Evolutionary conservation across 2,329 filamentous ascomycete species (phyloP).

Genomic region (Myriangium duriaei): DNA sequence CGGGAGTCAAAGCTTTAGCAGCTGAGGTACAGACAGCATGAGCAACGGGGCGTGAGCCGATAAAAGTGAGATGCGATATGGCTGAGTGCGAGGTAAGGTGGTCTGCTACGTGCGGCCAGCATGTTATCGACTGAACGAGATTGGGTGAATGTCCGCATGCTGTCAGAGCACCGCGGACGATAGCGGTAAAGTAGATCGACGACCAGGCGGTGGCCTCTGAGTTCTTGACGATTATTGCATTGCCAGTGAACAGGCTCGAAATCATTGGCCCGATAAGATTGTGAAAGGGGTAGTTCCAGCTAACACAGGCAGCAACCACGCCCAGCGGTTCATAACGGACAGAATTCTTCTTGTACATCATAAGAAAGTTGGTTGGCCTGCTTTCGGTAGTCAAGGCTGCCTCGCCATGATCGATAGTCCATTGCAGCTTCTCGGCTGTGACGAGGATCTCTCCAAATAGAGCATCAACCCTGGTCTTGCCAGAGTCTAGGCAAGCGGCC

Average conservation of each 20-base stretch:
- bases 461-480: conserved; percentile 92
- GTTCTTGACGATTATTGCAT: conserved; percentile 83
- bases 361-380: conserved; percentile 78
- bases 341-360: conserved; percentile 89
- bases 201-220: conserved; percentile 96
- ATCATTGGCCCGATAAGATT: conserved; percentile 89
- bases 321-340: conserved; percentile 87
- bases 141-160: conserved; percentile 73
- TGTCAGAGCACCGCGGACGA: conserved; percentile 64
- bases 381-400: conserved; percentile 57
- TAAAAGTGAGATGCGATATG: conserved; percentile 88
- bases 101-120: conserved; percentile 73
- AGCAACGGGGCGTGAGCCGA: conserved; percentile 77
- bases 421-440: conserved; percentile 84
- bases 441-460: conserved; percentile 89
- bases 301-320: conserved; percentile 82
- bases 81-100: conserved; percentile 74
- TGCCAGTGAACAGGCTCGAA: conserved; percentile 79
- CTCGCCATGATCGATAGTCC: conserved; percentile 87
- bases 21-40: conserved; percentile 80
- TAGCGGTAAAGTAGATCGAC: conserved; percentile 64
- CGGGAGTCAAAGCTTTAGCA: conserved; percentile 71
- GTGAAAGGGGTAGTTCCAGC: conserved; percentile 81
- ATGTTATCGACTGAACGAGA: conserved; percentile 72
- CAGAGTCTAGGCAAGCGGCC: conserved; percentile 80